phyloP scores from a whole-genome alignment of 2,329 filamentous ascomycete species.

The Talaromyces sp. region DNA sequence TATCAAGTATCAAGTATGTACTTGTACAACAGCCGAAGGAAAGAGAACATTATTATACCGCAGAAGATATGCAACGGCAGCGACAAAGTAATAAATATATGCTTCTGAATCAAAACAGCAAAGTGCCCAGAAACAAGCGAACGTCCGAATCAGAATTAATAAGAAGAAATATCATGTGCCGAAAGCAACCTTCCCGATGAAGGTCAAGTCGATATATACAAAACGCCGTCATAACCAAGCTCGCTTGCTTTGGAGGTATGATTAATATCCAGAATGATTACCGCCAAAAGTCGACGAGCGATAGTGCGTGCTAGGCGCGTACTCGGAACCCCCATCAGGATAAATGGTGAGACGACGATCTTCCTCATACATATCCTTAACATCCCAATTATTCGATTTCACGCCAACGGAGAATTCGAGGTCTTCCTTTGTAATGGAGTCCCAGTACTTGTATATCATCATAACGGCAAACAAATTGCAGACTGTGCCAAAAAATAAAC shows the following conservation, averaged over 20 bases:
- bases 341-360: constrained; percentile 73
- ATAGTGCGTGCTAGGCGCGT: constrained; percentile 46
- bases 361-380: constrained; percentile 87
- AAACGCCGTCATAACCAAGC: background rate
- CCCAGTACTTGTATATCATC: constrained; percentile 99
- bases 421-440: constrained; percentile 97
- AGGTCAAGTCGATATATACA: background rate
- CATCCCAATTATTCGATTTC: constrained; percentile 96
- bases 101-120: background rate
- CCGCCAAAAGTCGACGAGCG: constrained; percentile 39
- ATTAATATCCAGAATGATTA: constrained; percentile 27
- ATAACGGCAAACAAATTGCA: constrained; percentile 94
- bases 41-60: background rate
- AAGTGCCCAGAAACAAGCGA: background rate
- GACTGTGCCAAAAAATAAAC: constrained; percentile 88
- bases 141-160: background rate
- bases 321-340: constrained; percentile 54
- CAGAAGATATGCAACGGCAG: background rate
- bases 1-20: background rate
- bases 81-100: background rate
- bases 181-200: background rate
- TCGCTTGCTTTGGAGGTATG: background rate
- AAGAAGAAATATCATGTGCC: background rate
- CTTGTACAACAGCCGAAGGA: background rate
- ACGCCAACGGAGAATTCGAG: constrained; percentile 96